Evolutionary conservation across 306 rosid genomes (phyloP), one percentile per base, ranked within the genome.

Genomic region (Prunus dulcis): DNA sequence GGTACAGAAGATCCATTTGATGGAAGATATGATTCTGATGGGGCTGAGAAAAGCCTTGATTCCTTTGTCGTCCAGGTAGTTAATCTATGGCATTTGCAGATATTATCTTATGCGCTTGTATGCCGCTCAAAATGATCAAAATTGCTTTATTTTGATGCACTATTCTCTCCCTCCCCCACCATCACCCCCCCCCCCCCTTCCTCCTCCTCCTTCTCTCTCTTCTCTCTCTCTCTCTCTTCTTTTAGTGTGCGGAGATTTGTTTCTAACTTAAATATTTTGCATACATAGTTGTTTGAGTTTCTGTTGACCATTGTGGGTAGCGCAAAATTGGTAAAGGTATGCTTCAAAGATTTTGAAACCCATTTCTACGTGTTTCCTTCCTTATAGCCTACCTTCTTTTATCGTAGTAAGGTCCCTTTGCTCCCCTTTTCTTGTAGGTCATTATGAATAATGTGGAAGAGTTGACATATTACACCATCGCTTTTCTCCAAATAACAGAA

Each of bases 11-110:
- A 90, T 82, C 87, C 96, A 38, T 86, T 79, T 65, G 98, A 90
- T 22, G 98, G 95, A 82, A 90, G 93, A 78, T 94, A 94, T 79
- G 98, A 94, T 79, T 94, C 98, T 66, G 98, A 94, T 82, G 98
- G 98, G 78, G 83, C 83, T 25, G 97, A 94, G 82, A 92, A 81
- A 88, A 90, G 92, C 87, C 92, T 94, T 71, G 98, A 94, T 67
- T 90, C 98, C 73, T 88, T 92, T 86, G 83, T 89, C 67, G 88
- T 92, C 78, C 98, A 94, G 98, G 98, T 92, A 82, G 52, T 64
- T 75, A 68, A 49, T 52, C 63, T 1, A 60, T 74, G 72, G 68
- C 61, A 74, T 64, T 47, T 72, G 57, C 47, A 64, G 34, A 45
- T 53, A 32, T 52, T 32, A 8, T 22, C 22, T 7, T 4, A 13